Base-by-base conservation (phyloP, 108 stramenopile genomes). In the Schizochytrium sp. region DNA sequence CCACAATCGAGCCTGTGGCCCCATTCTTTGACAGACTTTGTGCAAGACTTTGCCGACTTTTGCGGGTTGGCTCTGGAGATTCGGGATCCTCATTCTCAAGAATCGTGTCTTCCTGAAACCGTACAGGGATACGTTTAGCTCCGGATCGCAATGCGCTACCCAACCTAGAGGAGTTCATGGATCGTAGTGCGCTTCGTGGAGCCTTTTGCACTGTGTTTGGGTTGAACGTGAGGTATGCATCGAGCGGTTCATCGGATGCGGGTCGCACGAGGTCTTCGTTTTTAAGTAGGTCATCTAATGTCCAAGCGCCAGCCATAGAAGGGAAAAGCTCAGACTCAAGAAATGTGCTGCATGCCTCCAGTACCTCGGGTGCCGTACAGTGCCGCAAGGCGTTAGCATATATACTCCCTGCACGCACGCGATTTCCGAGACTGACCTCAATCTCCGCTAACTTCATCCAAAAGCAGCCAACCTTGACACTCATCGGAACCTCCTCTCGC, bases 271-370 rank as follows among this genome's bases (percentile, higher is more conserved):
- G 47, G 50, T 83, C 76, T 28, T 7, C 76, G 2, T 49, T 53
- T n/a, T 47, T 5, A 0, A 55, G 50, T 8, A 55, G 10, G 50
- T 83, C 53, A 8, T 46, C 76, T 12, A 55, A 53, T 10, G 15
- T 83, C 47, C 50, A 49, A 7, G 45, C 2, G 7, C 50, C 13
- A n/a, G 10, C 8, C 50, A 83, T 49, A 5, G 76, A 49, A n/a
- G 76, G 76, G 47, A 83, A 83, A 3, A 83, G 76, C 28, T 83
- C 76, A 8, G 47, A 55, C 76, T 83, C 76, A 40, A 83, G 53
- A 42, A 55, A 55, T 40, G 49, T 13, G 45, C 45, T 50, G 76
- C 50, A 83, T n/a, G 53, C 47, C 76, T 83, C 50, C n/a, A 46
- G 76, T 5, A 83, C 50, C 28, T 83, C 76, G 50, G 45, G 45